Base-by-base conservation (phyloP, 352 stramenopile species). In the Pythium angustatum region DNA sequence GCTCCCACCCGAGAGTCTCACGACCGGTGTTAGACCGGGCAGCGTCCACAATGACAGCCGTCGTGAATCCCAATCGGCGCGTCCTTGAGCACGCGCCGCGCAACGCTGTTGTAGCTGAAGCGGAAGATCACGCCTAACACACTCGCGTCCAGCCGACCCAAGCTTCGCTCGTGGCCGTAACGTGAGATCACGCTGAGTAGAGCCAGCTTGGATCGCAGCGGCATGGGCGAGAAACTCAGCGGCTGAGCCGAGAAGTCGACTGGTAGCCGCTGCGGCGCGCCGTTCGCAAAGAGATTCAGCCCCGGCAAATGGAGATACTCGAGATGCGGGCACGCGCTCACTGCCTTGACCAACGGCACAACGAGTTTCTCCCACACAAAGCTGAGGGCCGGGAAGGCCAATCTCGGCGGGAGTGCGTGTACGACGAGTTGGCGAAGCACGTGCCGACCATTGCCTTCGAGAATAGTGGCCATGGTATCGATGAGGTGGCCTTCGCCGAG, bases 151-250 rank as follows among this genome's bases (percentile, higher is more conserved):
- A 64, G 45, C 28, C 24, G 33, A 8, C 58, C 34, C 1, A 64
- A 12, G 24, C 58, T 64, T 3, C 34, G 34, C 33, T 49, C 19
- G 1, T 10, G 11, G n/a, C 34, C 9, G 1, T 43, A 58, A 17
- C 45, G 58, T 12, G 38, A 64, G 27, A 58, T 57, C 24, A 55
- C 58, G 34, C 58, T 64, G 3, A 64, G 33, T 24, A 64, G 57
- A 31, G 58, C 58, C 34, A 64, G 58, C 47, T 64, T 64, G 22
- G 22, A 22, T 0, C 58, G 30, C 34, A 64, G 44, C 21, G 44
- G 33, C 58, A 64, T 55, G 14, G 30, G 45, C n/a, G 58, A 38
- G 31, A 43, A 58, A 34, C 58, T 44, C 22, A 50, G 26, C 24
- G 58, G 58, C 1, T 43, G 33, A 2, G 21, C 0, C 0, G 31